A percentile compares a stretch with the other conserved stretches of the same genome.
phyloP scores from a whole-genome alignment of 345 rosid genomes.

The Euclidium syriacum region DNA sequence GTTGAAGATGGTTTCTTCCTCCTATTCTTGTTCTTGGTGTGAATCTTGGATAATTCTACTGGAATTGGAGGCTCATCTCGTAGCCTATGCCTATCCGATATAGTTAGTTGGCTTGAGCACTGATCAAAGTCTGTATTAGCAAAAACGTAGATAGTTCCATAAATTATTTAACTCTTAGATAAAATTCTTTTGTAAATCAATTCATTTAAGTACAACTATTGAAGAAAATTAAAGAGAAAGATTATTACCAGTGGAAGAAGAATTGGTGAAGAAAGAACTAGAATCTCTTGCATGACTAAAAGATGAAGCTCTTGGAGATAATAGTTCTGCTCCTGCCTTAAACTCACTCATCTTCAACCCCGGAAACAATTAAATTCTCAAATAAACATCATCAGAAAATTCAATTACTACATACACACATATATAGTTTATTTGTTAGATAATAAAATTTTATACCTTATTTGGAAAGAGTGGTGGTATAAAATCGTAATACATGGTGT shows the following conservation, averaged over 20 bases:
- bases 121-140: conserved; percentile 19
- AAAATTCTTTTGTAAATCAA: neutral
- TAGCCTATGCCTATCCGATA: conserved; percentile 6
- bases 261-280: conserved; percentile 37
- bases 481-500: too few relatives aligned
- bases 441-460: too few relatives aligned
- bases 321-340: conserved; percentile 51
- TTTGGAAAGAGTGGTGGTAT: too few relatives aligned
- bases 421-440: too few relatives aligned
- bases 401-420: neutral
- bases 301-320: conserved; percentile 45
- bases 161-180: neutral
- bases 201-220: neutral
- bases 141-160: neutral
- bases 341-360: conserved; percentile 71
- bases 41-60: conserved; percentile 6
- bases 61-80: conserved; percentile 26
- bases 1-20: conserved; percentile 24
- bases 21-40: conserved; percentile 22
- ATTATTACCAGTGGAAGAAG: conserved; percentile 59
- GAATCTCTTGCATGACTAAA: conserved; percentile 45
- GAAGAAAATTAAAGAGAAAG: neutral
- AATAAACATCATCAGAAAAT: neutral
- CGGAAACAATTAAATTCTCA: neutral
- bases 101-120: conserved; percentile 12